Evolutionary conservation across 2,329 filamentous ascomycete genomes (phyloP), one percentile per base, ranked within the genome.

Genomic region (Hypoxylon sp.): DNA sequence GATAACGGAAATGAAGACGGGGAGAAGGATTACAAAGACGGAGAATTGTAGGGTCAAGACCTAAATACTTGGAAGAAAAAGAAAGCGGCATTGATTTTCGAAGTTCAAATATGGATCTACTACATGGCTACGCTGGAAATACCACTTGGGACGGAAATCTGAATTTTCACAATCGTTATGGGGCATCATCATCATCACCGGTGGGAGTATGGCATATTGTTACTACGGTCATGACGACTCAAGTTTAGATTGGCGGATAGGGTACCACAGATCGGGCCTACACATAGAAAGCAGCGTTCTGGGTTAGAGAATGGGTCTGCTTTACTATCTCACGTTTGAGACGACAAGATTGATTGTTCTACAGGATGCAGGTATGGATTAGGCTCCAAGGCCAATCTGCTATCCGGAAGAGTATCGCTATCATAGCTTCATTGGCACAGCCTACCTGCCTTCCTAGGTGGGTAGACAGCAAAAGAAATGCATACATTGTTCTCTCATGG

Each of bases 1-100:
- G 23, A 56, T 14, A 34, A 38, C 7, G 41, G 6, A 19, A 23
- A 50, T 30, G 30, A 25, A 34, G 23, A 58, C 19, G 10, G 43
- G 36, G 17, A 43, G 38, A 60, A 41, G 30, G n/a, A 52, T 5
- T 34, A 56, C n/a, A 23, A 25, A 25, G 50, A 28, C 25, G 36
- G 30, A 58, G 63, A 52, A 9, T 55, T 55, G 32, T 56, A 43
- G 46, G 2, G 32, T 43, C 17, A 17, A 43, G n/a, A 34, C 11
- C 41, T 51, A 7, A 11, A 9, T 34, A 17, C 19, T 41, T 2
- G 9, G 23, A 49, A 46, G 32, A 55, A 50, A 17, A 48, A 23
- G 49, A 52, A 56, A 62, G 59, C 58, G 58, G 11, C 25, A 56
- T 60, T 49, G 41, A 46, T 38, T 56, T 41, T 65, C 36, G 52